Percentiles rank a stretch among this genome's conserved stretches.
Evolutionary conservation across 257 asterid species (phyloP).

Genomic region (Solanum infundibuliforme): DNA sequence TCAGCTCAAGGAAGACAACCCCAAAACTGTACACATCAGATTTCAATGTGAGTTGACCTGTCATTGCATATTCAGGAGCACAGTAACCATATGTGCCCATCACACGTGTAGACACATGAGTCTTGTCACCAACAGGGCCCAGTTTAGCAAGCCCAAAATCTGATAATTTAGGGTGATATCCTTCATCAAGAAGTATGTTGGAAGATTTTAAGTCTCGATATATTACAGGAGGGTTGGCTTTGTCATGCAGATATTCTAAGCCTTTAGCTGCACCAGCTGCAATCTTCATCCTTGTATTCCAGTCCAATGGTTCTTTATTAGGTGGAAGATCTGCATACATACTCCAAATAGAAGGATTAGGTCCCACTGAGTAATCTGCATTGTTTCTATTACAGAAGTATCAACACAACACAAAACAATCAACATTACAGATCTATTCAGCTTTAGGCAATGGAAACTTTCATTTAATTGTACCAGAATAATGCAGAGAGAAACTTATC

Average conservation of each 20-base stretch:
- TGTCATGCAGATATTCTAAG: conserved; percentile 80
- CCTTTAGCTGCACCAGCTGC: conserved; percentile 95
- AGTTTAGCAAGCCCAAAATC: conserved; percentile 92
- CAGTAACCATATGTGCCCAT: conserved; percentile 97
- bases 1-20: conserved; percentile 82
- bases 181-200: conserved; percentile 77
- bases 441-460: background rate
- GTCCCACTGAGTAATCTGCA: background rate
- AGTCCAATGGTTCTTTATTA: conserved; percentile 71
- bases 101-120: conserved; percentile 87
- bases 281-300: conserved; percentile 91
- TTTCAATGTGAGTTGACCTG: conserved; percentile 82
- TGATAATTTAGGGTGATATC: conserved; percentile 68
- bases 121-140: conserved; percentile 90
- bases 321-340: conserved; percentile 40
- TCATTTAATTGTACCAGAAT: background rate
- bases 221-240: conserved; percentile 84
- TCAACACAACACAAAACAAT: background rate
- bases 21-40: conserved; percentile 88
- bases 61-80: conserved; percentile 96
- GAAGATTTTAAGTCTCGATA: conserved; percentile 82
- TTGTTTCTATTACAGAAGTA: background rate
- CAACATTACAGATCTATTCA: background rate
- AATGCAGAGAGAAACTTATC: background rate
- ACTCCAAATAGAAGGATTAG: background rate